Evolutionary conservation across 257 asterid species (phyloP).

Genomic region (Knoxia roxburghii): DNA sequence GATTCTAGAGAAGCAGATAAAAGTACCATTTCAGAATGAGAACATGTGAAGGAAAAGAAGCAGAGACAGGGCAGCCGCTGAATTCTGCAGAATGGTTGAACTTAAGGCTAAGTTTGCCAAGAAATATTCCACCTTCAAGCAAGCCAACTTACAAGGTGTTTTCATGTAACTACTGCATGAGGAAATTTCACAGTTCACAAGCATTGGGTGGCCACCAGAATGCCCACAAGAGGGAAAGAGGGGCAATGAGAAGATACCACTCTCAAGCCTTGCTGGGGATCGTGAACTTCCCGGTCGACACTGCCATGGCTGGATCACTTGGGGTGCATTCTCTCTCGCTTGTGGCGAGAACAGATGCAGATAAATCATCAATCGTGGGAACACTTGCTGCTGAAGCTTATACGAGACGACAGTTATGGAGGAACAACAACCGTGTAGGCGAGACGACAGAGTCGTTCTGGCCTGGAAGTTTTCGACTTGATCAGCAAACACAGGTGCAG

Average conservation of each 20-base stretch:
- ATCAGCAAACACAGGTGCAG: constrained; percentile 43
- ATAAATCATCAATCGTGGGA: constrained; percentile 27
- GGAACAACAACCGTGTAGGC: constrained; percentile 20
- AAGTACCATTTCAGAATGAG: constrained; percentile 30
- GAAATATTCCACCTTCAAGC: constrained; percentile 39
- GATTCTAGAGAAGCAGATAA: constrained; percentile 8
- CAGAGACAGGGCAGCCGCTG: constrained; percentile 24
- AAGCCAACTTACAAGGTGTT: constrained; percentile 47
- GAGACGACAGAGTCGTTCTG: constrained; percentile 48
- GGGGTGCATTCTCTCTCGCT: constrained; percentile 77
- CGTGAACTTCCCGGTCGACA: constrained; percentile 42
- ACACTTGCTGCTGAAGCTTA: constrained; percentile 39
- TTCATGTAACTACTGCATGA: constrained; percentile 91
- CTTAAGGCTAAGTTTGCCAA: constrained; percentile 53
- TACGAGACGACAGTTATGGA: constrained; percentile 38
- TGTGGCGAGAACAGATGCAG: constrained; percentile 53
- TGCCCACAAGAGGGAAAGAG: constrained; percentile 95
- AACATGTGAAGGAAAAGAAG: constrained; percentile 26
- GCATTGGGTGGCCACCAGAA: constrained; percentile 98
- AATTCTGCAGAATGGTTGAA: constrained; percentile 57
- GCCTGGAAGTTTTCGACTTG: constrained; percentile 83
- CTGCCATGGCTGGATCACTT: constrained; percentile 64
- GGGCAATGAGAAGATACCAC: constrained; percentile 60
- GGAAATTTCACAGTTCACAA: constrained; percentile 89
- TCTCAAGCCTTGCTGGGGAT: constrained; percentile 57